Conservation (phyloP, 2,329 filamentous ascomycete species). For the Colletotrichum camelliae region DNA sequence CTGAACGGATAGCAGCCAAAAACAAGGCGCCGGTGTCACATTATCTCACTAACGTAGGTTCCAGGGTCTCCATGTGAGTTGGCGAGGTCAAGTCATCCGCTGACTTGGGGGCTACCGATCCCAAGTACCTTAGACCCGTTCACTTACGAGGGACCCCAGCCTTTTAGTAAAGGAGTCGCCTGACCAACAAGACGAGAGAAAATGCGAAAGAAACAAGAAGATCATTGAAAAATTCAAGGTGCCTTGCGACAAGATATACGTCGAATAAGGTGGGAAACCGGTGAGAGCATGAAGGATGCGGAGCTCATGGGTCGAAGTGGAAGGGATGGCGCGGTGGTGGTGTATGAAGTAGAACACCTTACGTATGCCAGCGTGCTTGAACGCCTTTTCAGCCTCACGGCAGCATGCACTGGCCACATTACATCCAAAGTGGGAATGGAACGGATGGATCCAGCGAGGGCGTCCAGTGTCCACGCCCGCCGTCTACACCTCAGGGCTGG, state of each 20-base stretch:
- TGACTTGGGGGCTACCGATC: background rate
- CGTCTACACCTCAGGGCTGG: background rate
- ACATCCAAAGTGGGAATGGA: background rate
- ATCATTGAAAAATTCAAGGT: background rate
- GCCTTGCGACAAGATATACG: background rate
- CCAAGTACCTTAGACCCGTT: background rate
- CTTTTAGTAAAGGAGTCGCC: background rate
- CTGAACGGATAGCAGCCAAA: background rate
- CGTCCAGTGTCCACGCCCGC: background rate
- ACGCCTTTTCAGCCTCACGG: background rate
- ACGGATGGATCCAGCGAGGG: background rate
- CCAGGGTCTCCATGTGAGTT: background rate
- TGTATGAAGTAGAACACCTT: background rate
- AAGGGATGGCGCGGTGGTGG: background rate
- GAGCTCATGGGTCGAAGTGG: background rate
- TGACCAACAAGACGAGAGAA: background rate
- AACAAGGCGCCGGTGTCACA: background rate
- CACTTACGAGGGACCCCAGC: background rate
- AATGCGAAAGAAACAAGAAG: too few species aligned
- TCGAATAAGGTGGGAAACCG: background rate
- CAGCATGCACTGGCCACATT: constrained; percentile 4
- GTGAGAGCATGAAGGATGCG: background rate
- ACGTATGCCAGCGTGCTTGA: background rate
- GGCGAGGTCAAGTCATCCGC: background rate
- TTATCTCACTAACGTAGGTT: background rate